Evolutionary conservation across 257 asterid genomes (phyloP).

Genomic region (Knoxia roxburghii): DNA sequence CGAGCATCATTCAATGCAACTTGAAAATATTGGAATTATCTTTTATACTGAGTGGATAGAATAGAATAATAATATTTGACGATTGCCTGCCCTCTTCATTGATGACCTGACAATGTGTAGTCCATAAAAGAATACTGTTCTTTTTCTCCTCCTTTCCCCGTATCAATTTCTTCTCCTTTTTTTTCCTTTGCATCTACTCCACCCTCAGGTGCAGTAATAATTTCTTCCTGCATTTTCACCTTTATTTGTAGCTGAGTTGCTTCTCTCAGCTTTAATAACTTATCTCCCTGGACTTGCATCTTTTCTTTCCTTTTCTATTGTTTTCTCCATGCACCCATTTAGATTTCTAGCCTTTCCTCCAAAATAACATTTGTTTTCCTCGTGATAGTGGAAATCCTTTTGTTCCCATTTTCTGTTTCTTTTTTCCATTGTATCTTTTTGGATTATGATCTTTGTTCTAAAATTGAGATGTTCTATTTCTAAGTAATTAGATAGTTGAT

Average conservation of each 20-base stretch:
- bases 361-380: not conserved
- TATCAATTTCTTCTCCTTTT: no score
- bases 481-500: not conserved
- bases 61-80: not conserved
- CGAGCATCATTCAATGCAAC: not conserved
- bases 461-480: not conserved
- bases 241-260: not conserved
- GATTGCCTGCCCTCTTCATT: not conserved
- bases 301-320: not conserved
- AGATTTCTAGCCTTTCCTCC: not conserved
- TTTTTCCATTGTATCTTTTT: not conserved
- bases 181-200: not conserved
- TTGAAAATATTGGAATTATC: not conserved
- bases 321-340: not conserved
- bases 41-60: not conserved
- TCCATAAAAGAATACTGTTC: not conserved
- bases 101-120: not conserved
- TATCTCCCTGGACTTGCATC: not conserved
- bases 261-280: not conserved
- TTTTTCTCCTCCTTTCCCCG: not conserved
- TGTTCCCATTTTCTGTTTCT: not conserved
- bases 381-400: not conserved
- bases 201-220: not conserved
- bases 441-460: not conserved
- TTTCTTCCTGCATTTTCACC: no score